A percentile compares a stretch with the other conserved stretches of the same genome.
These are phyloP conservation scores for Nicotiana attenuata DNA, from an alignment of 257 asterid genomes.

Conservation along the genomic window DNA sequence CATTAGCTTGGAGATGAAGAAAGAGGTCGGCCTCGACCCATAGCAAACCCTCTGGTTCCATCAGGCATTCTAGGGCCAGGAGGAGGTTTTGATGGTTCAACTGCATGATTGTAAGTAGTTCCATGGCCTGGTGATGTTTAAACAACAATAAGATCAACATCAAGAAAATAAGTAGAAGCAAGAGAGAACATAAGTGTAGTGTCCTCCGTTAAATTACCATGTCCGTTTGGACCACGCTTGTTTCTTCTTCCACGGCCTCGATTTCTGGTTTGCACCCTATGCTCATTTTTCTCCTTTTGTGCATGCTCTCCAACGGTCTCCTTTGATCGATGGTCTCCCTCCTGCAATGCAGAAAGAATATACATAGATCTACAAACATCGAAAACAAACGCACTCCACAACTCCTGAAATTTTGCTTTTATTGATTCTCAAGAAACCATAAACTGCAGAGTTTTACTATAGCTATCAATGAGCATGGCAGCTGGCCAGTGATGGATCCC, in stretches of 20 bases:
- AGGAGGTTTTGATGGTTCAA: constrained; percentile 80
- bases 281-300: constrained; percentile 51
- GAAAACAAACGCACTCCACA: background rate
- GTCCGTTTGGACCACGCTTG: constrained; percentile 53
- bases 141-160: background rate
- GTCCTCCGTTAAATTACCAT: constrained; percentile 39
- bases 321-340: constrained; percentile 38
- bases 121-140: constrained; percentile 50
- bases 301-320: constrained; percentile 46
- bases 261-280: constrained; percentile 35
- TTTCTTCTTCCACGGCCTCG: constrained; percentile 82
- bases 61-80: constrained; percentile 99
- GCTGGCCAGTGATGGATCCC: background rate
- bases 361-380: background rate
- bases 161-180: background rate
- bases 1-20: constrained; percentile 18
- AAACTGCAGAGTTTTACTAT: background rate
- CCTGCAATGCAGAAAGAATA: constrained; percentile 30
- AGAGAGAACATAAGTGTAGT: background rate
- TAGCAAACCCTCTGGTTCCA: constrained; percentile 82
- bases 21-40: constrained; percentile 86
- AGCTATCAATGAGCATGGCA: background rate
- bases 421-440: background rate
- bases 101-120: constrained; percentile 35
- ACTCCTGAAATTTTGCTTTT: background rate